Conservation (phyloP, 1,284 basidiomycete genomes). For the Agroathelia rolfsii region DNA sequence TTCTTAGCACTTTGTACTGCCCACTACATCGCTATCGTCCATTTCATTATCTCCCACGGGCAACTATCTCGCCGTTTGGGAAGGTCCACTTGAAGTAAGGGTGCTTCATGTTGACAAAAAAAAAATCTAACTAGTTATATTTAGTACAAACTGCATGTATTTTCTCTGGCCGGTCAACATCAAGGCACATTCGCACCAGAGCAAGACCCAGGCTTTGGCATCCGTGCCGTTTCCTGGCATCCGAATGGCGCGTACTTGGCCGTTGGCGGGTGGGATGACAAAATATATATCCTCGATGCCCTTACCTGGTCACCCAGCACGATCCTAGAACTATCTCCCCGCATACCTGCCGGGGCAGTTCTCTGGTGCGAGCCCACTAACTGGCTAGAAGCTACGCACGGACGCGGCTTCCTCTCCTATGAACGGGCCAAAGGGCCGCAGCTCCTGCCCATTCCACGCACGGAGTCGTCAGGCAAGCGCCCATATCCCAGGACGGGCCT, state of each 20-base stretch:
- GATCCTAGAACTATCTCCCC: conserved; percentile 49
- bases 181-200: conserved; percentile 61
- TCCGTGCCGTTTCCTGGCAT: conserved; percentile 72
- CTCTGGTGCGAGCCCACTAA: conserved; percentile 75
- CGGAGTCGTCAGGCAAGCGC: conserved; percentile 51
- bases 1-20: conserved; percentile 70
- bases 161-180: conserved; percentile 65
- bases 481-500: conserved; percentile 54
- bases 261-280: conserved; percentile 79
- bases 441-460: conserved; percentile 34
- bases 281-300: conserved; percentile 70
- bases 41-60: conserved; percentile 78
- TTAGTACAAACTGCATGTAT: conserved; percentile 74
- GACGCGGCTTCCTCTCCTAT: conserved; percentile 75
- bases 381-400: conserved; percentile 73
- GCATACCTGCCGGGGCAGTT: conserved; percentile 47
- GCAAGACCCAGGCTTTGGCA: conserved; percentile 72
- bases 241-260: conserved; percentile 73
- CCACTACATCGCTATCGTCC: conserved; percentile 65
- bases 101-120: conserved; percentile 4
- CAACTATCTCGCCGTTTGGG: conserved; percentile 75
- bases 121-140: conserved; percentile 2
- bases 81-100: conserved; percentile 67
- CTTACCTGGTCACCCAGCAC: conserved; percentile 70
- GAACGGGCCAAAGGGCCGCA: conserved; percentile 53